Base-by-base conservation (phyloP, 176 grass and related monocot species). In the Stipa capillata region DNA sequence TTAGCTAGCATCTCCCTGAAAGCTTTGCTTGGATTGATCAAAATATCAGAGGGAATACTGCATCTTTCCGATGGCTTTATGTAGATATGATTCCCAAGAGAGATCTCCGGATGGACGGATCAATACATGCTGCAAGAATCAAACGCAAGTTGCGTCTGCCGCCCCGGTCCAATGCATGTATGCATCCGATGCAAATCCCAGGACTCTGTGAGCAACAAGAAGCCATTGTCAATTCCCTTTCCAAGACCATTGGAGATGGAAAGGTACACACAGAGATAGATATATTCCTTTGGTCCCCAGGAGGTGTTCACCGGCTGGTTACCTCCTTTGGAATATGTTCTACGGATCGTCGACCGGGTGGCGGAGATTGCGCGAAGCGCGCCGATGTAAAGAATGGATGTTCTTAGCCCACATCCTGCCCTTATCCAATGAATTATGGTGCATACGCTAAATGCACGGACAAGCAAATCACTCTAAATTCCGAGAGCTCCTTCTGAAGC, bases 11-110 rank as follows among this genome's bases (percentile, higher is more conserved):
- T 85, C 87, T 77, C 48, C 45, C 36, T 44, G 64, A 76, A 81
- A 56, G 28, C 44, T 27, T 81, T 81, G 54, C 77, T 34, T 17
- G 3, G 61, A 80, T 65, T 78, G 70, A 40, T 76, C 16, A 39
- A 85, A 85, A 89, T 89, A 85, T 85, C 82, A 81, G 1, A 17
- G 71, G 77, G 87, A 85, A 85, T 81, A 62, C 53, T 85, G 82
- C 77, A 77, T 85, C 82, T 81, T 81, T 77, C 0, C 6, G 0
- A 5, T 2, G n/a, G 54, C 36, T 76, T 85, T 85, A 74, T 3
- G 45, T 29, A 56, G 87, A 89, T 89, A 81, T 89, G 87, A 85
- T 85, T 89, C 82, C 21, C 0, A 23, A 5, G 35, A 63, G 36
- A 76, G 71, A 89, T 89, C 87, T 76, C 44, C 36, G 31, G 14